Evolutionary conservation across 108 stramenopile genomes (phyloP), one percentile per base, ranked within the genome.

Genomic region (Cyclotella cryptica): DNA sequence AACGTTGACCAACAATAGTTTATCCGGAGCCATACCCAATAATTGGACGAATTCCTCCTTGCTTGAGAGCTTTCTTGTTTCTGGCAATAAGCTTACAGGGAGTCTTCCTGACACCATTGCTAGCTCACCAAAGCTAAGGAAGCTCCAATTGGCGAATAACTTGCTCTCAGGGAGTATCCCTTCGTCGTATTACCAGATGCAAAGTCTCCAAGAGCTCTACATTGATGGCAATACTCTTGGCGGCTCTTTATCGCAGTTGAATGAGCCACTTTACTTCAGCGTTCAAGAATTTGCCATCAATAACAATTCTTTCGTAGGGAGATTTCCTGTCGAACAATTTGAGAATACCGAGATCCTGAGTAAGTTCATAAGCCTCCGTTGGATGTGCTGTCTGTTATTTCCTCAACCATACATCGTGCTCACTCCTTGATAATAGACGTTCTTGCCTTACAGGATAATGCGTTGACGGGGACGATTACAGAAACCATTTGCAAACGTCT

Each of bases 241-340:
- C 0, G 72, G 72, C 28, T 60, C 51, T 39, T 42, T 75, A 41
- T 63, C 74, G 9, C 74, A 75, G 41, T 21, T 30, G 21, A 18
- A 51, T 3, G 74, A 66, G 54, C 52, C 53, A 8, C 64, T 75
- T 55, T 75, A 75, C 54, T 49, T 40, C 35, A 47, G 61, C 18
- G 19, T 75, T 49, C 61, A 44, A 41, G 74, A 65, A 18, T 65
- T 75, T 57, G 63, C 65, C 6, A 66, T 75, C 18, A 63, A 75
- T 41, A 53, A 63, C 17, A 75, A 75, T 66, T 44, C 51, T n/a
- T 75, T 75, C 41, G 47, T 35, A 44, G 74, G 74, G 41, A 65
- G 74, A 35, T 75, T 75, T 51, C 74, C 74, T 21, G 74, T 66
- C 10, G 74, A 75, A 39, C 39, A 75, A n/a, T 75, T 75, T 51